Percentiles rank a stretch among this genome's conserved stretches.
Evolutionary conservation across 805 yeast species (phyloP).

Genomic region (Yarrowia divulgata): DNA sequence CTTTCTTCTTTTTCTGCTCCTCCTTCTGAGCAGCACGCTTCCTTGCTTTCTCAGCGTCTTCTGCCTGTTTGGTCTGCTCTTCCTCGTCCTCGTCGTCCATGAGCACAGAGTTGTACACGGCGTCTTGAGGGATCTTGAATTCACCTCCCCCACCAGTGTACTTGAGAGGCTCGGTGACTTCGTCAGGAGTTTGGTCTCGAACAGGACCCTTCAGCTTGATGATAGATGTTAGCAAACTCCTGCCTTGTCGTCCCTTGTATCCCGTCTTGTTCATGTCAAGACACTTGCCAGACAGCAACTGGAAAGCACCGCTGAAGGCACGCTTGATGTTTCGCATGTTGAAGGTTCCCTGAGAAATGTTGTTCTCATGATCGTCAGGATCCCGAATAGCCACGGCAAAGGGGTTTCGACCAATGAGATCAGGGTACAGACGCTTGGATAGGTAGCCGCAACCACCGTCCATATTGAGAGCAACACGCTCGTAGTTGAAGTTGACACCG

Average conservation of each 20-base stretch:
- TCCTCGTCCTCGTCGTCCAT: constrained; percentile 31
- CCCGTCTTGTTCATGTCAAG: constrained; percentile 72
- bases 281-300: constrained; percentile 74
- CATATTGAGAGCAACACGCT: constrained; percentile 72
- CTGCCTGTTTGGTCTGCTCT: constrained; percentile 14
- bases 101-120: constrained; percentile 13
- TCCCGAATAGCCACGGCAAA: constrained; percentile 83
- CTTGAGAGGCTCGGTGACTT: constrained; percentile 59
- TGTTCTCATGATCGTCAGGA: constrained; percentile 84
- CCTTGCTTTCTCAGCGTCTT: constrained; percentile 7
- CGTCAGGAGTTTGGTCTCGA: constrained; percentile 55
- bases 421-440: constrained; percentile 62
- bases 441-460: constrained; percentile 67
- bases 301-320: constrained; percentile 89
- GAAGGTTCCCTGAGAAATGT: constrained; percentile 84
- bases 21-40: constrained; percentile 1
- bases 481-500: constrained; percentile 89
- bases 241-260: constrained; percentile 70
- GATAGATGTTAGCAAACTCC: constrained; percentile 79
- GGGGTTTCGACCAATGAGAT: constrained; percentile 59
- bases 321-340: constrained; percentile 79
- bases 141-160: constrained; percentile 27
- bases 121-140: constrained; percentile 31
- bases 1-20: constrained; percentile 5
- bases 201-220: constrained; percentile 76